Percentiles rank a stretch among this genome's conserved stretches.
These are phyloP conservation scores for Allomyces macrogynus DNA, from an alignment of 192 early-diverging fungal genomes.

Conservation along the genomic window DNA sequence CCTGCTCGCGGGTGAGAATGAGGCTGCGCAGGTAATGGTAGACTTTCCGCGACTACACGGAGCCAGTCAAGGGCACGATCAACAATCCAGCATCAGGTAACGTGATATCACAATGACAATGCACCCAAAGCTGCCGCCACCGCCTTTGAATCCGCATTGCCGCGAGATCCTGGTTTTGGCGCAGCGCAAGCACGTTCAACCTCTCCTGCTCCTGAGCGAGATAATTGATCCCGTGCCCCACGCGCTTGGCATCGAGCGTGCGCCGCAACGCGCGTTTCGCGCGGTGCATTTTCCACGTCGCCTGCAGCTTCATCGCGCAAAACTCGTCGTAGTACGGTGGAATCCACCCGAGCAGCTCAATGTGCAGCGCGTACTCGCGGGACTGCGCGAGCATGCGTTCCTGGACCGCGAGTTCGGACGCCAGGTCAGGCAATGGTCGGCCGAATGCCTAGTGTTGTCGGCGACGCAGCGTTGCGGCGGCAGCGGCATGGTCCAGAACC, in stretches of 20 bases:
- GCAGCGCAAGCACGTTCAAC: background rate
- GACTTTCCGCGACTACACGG: conserved; percentile 10
- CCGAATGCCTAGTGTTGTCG: too few species aligned
- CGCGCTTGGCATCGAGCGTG: background rate
- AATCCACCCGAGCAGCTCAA: background rate
- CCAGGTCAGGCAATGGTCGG: too few species aligned
- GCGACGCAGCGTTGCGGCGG: too few species aligned
- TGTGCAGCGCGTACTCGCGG: background rate
- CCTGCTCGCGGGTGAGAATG: conserved; percentile 27
- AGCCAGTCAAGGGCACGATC: too few species aligned
- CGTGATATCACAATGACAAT: too few species aligned
- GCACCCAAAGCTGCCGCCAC: background rate
- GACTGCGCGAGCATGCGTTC: background rate
- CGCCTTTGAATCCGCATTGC: background rate
- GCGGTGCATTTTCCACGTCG: background rate
- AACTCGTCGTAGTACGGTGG: background rate
- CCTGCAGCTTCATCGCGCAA: background rate
- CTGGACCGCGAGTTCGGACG: background rate
- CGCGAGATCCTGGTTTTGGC: background rate
- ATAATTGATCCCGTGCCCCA: background rate
- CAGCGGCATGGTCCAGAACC: too few species aligned
- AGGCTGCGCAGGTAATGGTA: conserved; percentile 30
- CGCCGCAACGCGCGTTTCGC: background rate
- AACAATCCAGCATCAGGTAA: too few species aligned
- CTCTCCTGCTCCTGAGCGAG: background rate